Evolutionary conservation across 176 grass and related monocot species (phyloP).

Genomic region (Sorghum bicolor): Sorghum_bicolor_NCBIv3 NC_012870.2:1216501-1217000

Average conservation of each 20-base stretch:
- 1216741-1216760: constrained; percentile 33
- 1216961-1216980: constrained; percentile 86
- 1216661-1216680: not conserved
- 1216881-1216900: constrained; percentile 73
- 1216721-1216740: not conserved
- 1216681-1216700: not conserved
- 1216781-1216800: constrained; percentile 98
- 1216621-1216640: not conserved
- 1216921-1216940: constrained; percentile 89
- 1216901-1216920: constrained; percentile 91
- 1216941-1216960: constrained; percentile 91
- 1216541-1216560: not conserved
- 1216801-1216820: constrained; percentile 99
- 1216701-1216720: constrained; percentile 9
- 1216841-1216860: constrained; percentile 82
- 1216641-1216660: not conserved
- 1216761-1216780: constrained; percentile 54
- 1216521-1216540: not conserved
- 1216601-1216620: not conserved
- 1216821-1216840: constrained; percentile 89
- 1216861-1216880: constrained; percentile 80
- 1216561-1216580: not conserved
- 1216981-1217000: constrained; percentile 73
- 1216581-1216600: not conserved
- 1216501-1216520: not conserved